Evolutionary conservation across 2,329 filamentous ascomycete species (phyloP), one percentile per base, ranked within the genome.

Genomic region (Colletotrichum lupini): DNA sequence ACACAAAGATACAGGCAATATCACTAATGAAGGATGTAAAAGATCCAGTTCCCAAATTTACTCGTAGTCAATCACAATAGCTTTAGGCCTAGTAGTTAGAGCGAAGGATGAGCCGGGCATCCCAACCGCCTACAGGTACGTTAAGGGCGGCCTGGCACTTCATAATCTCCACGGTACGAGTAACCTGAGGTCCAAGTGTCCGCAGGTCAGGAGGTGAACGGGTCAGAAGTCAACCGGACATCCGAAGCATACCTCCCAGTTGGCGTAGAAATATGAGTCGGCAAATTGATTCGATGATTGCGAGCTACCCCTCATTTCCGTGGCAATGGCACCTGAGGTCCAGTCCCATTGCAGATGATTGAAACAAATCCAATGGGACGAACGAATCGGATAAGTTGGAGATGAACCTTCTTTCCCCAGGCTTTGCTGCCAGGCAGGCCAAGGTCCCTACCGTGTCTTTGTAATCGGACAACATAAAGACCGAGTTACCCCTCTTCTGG

Each of bases 261-360:
- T 58, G 46, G 37, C 46, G 65, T 69, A 12, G 37, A 46, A 30
- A 57, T 56, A 35, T 57, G 42, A 65, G 55, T 70, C 67, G 67
- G 56, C 30, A 46, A 19, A 12, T 14, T 46, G 22, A 26, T 35
- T 55, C 56, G 26, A 26, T 22, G 30, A 57, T 37, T 55, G 55
- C 55, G 32, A 9, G 55, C 26, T 73, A 73, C 70, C 70, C 70
- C 70, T 73, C 70, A 61, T 49, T 61, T n/a, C 6, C n/a, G 32
- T 12, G 62, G 32, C 28, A 19, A 42, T 46, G 55, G 24, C 14
- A 52, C 5, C 22, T 22, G 19, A 14, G 30, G 22, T 32, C 24
- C 30, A 65, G 32, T 61, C 59, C 60, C 12, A 65, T 60, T 65
- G 35, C 26, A 67, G 67, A 49, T 59, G n/a, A 19, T 60, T 70